These are phyloP conservation scores for Colletotrichum sojae DNA, from an alignment of 2,329 filamentous ascomycete species.

Conservation along the genomic window DNA sequence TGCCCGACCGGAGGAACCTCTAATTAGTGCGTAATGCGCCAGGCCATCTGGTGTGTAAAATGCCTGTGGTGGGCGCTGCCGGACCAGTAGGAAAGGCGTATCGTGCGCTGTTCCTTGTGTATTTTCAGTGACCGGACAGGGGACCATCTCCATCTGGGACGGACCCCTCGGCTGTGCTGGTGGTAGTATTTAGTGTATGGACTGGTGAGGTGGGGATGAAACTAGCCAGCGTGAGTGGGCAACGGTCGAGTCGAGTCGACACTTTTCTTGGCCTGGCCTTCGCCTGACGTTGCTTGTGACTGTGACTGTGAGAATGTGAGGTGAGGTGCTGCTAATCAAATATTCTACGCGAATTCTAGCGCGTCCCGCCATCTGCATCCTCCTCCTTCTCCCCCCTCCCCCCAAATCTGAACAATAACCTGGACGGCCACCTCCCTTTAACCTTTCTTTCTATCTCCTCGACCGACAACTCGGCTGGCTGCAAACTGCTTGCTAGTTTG, in stretches of 20 bases:
- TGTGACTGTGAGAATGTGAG: neutral
- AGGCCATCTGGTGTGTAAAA: constrained; percentile 12
- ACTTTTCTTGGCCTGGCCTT: neutral
- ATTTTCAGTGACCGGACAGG: constrained; percentile 23
- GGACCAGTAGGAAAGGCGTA: constrained; percentile 9
- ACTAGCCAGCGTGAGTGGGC: constrained; percentile 20
- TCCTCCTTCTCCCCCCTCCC: neutral
- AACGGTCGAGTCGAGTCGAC: neutral
- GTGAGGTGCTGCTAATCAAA: constrained; percentile 25
- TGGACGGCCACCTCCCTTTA: constrained; percentile 3
- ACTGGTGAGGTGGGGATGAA: constrained; percentile 34
- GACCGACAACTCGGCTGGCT: constrained; percentile 37
- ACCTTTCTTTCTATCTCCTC: neutral
- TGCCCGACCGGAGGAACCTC: constrained; percentile 8
- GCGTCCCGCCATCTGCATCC: constrained; percentile 40
- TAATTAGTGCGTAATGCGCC: constrained; percentile 32
- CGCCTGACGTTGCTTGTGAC: constrained; percentile 9
- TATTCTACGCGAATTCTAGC: constrained; percentile 42
- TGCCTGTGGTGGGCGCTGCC: constrained; percentile 4
- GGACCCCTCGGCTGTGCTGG: constrained; percentile 28
- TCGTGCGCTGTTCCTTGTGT: constrained; percentile 11
- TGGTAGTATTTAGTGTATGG: no score
- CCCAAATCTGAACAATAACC: constrained; percentile 29
- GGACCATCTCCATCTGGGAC: constrained; percentile 13
- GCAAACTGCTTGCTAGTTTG: constrained; percentile 38